Conservation (phyloP, 1,284 basidiomycete species). For the Boletus smithii region DNA sequence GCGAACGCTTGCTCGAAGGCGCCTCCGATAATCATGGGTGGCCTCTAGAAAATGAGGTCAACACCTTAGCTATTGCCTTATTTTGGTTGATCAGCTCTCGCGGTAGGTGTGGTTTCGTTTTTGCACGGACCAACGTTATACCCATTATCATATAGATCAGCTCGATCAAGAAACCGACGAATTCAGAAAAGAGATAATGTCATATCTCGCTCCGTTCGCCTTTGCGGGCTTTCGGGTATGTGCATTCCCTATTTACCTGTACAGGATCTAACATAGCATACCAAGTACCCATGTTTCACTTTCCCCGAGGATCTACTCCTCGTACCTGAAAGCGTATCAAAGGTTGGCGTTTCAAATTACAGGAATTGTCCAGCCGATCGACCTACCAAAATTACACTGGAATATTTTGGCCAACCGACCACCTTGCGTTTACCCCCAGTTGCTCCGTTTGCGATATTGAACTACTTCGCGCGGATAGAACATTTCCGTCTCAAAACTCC, state of each 20-base stretch:
- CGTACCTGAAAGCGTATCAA: conserved; percentile 5
- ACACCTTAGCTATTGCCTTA: conserved; percentile 44
- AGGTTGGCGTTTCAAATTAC: conserved; percentile 1
- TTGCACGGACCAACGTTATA: not conserved
- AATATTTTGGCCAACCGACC: conserved; percentile 42
- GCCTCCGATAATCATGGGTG: conserved; percentile 41
- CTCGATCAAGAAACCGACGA: conserved; percentile 39
- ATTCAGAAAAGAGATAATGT: conserved; percentile 35
- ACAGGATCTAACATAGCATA: conserved; percentile 12
- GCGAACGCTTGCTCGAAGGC: conserved; percentile 38
- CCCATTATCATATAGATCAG: conserved; percentile 25
- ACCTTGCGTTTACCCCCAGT: conserved; percentile 39
- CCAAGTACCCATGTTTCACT: conserved; percentile 35
- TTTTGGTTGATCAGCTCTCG: conserved; percentile 46
- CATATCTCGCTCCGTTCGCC: conserved; percentile 42
- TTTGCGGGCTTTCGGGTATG: conserved; percentile 50
- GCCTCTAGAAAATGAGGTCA: conserved; percentile 46
- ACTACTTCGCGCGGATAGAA: conserved; percentile 46
- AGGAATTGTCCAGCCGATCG: conserved; percentile 28
- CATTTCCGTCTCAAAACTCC: conserved; percentile 36
- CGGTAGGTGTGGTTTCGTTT: conserved; percentile 12
- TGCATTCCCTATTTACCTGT: conserved; percentile 10
- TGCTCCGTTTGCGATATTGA: conserved; percentile 44
- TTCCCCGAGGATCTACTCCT: conserved; percentile 24
- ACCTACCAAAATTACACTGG: conserved; percentile 29